Evolutionary conservation across 2,329 filamentous ascomycete species (phyloP).

Genomic region (Shiraia sp.): DNA sequence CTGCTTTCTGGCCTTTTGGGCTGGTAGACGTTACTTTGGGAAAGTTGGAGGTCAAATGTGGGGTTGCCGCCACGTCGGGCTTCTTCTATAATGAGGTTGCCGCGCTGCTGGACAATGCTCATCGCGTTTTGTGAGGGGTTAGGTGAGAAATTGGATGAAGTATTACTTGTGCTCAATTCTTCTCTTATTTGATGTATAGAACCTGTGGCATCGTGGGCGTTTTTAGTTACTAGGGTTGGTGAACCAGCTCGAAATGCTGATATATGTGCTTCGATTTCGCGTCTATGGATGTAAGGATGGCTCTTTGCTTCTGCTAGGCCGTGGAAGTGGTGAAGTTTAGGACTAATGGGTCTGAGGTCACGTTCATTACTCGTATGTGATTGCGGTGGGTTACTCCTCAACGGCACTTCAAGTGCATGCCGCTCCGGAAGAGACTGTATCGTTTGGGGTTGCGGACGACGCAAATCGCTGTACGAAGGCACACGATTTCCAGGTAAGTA

Average conservation of each 20-base stretch:
- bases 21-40: neutral
- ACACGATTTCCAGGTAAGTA: slow-evolving; percentile 5
- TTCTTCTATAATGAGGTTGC: neutral
- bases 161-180: no score
- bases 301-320: slow-evolving; percentile 17
- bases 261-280: slow-evolving; percentile 22
- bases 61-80: neutral
- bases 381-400: neutral
- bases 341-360: slow-evolving; percentile 11
- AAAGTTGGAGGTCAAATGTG: neutral
- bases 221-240: no score
- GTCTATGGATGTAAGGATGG: slow-evolving; percentile 26
- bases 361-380: neutral
- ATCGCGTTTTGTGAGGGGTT: slow-evolving; percentile 8
- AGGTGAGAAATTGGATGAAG: slow-evolving; percentile 9
- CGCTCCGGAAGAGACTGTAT: no score
- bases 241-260: slow-evolving; percentile 16
- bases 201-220: no score
- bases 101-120: neutral
- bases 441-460: no score
- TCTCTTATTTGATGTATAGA: no score
- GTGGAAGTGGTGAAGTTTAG: slow-evolving; percentile 26
- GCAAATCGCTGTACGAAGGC: neutral
- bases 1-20: neutral
- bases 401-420: neutral